Conservation (phyloP, 1,284 basidiomycete species). For the Xerocomus cyaneibrunnescens region DNA sequence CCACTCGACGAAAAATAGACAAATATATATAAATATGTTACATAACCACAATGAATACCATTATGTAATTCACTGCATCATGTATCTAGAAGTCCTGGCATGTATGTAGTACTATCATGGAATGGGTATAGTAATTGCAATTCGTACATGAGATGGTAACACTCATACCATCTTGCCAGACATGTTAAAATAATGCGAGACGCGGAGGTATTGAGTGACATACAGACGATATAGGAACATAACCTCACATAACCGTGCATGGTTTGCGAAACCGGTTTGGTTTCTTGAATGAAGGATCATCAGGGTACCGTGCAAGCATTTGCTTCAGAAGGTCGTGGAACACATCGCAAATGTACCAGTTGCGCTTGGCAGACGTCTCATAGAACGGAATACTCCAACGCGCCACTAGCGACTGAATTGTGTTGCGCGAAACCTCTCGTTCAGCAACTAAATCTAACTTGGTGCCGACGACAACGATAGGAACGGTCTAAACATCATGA, state of each 20-base stretch:
- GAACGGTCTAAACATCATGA: constrained; percentile 49
- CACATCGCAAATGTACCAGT: constrained; percentile 77
- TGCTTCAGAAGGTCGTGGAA: constrained; percentile 78
- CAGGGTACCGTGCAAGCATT: constrained; percentile 66
- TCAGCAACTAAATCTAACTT: constrained; percentile 84
- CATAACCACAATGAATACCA: constrained; percentile 5
- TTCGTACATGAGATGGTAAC: constrained; percentile 12
- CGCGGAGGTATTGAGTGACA: constrained; percentile 9
- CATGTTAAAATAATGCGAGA: not conserved
- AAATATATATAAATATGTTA: constrained; percentile 20
- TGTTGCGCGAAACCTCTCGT: constrained; percentile 71
- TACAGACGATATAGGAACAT: constrained; percentile 6
- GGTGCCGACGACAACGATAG: constrained; percentile 87
- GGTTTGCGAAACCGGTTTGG: constrained; percentile 37
- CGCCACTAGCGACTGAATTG: constrained; percentile 63
- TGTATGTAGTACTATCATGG: not conserved
- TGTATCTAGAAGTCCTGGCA: not conserved
- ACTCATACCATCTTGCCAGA: constrained; percentile 9
- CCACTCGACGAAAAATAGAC: constrained; percentile 15
- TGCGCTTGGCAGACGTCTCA: constrained; percentile 80
- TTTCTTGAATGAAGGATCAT: constrained; percentile 41
- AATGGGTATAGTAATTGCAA: constrained; percentile 16
- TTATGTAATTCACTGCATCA: no score
- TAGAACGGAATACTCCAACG: constrained; percentile 79
- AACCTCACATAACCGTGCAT: constrained; percentile 61